These are phyloP conservation scores for Sphagnum magellanicum DNA, from an alignment of 228 moss, liverwort and hornwort species.

Conservation along the genomic window DNA sequence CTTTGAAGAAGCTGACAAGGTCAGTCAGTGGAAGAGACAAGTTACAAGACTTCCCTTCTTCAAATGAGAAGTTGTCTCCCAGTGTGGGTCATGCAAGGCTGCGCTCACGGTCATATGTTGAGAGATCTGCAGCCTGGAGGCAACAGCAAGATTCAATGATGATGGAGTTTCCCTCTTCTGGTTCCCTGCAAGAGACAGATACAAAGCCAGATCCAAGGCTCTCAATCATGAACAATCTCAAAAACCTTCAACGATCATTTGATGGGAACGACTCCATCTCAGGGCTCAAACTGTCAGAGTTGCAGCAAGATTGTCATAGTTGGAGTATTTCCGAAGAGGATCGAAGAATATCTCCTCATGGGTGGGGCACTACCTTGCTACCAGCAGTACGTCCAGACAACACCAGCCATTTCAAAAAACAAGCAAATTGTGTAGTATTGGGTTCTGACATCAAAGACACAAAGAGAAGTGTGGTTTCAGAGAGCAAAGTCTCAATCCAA, in stretches of 20 bases:
- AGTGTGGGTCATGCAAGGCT: constrained; percentile 5
- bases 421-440: no score
- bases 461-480: constrained; percentile 26
- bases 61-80: neutral
- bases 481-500: constrained; percentile 44
- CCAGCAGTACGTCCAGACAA: no score
- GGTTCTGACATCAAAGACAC: constrained; percentile 22
- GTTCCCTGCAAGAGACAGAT: constrained; percentile 28
- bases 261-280: constrained; percentile 13
- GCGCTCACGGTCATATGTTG: constrained; percentile 9
- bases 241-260: constrained; percentile 10
- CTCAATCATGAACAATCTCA: constrained; percentile 4
- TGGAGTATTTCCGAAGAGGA: constrained; percentile 35
- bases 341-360: constrained; percentile 9
- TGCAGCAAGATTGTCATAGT: constrained; percentile 78
- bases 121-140: constrained; percentile 1
- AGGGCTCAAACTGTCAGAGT: constrained; percentile 51
- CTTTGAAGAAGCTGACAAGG: constrained; percentile 51
- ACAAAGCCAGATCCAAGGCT: neutral
- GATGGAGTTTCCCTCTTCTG: constrained; percentile 28
- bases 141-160: neutral
- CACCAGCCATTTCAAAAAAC: no score
- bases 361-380: no score
- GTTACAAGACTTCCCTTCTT: neutral
- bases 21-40: constrained; percentile 53